Percentiles rank a stretch among this genome's conserved stretches.
These are phyloP conservation scores for Ceratocystis variospora DNA, from an alignment of 2,329 filamentous ascomycete genomes.

Conservation along the genomic window DNA sequence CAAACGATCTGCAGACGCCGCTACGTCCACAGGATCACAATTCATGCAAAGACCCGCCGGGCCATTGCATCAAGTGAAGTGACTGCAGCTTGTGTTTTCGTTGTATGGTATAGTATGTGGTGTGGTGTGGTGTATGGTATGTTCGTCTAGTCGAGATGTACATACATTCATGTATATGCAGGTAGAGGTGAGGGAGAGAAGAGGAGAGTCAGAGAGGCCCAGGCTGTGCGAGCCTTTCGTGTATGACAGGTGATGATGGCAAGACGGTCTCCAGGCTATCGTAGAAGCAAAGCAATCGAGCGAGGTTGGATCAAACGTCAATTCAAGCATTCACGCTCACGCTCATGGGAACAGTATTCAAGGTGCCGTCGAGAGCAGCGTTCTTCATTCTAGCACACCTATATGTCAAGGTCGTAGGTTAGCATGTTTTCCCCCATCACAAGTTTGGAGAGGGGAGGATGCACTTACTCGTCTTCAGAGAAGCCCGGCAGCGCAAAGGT, in stretches of 20 bases:
- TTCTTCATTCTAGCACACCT: constrained; percentile 17
- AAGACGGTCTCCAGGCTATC: background rate
- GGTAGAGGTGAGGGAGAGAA: background rate
- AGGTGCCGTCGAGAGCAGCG: constrained; percentile 13
- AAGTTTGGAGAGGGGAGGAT: background rate
- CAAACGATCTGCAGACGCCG: background rate
- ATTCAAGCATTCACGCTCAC: constrained; percentile 15
- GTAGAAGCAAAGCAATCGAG: background rate
- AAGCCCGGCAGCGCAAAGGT: constrained; percentile 40
- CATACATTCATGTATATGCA: background rate
- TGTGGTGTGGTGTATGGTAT: background rate
- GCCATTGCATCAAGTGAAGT: background rate
- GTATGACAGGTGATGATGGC: background rate
- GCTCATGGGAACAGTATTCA: constrained; percentile 14
- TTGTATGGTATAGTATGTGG: background rate
- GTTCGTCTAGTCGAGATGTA: background rate
- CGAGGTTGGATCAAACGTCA: background rate
- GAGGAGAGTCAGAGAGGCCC: background rate
- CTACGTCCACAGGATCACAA: background rate
- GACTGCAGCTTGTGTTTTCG: background rate
- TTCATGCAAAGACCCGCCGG: background rate
- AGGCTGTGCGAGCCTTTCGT: background rate
- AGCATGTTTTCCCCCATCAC: background rate
- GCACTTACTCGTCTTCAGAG: constrained; percentile 45
- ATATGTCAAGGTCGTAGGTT: background rate